These are phyloP conservation scores for Nadsonia commutata DNA, from an alignment of 1,139 yeast genomes.

Conservation along the genomic window DNA sequence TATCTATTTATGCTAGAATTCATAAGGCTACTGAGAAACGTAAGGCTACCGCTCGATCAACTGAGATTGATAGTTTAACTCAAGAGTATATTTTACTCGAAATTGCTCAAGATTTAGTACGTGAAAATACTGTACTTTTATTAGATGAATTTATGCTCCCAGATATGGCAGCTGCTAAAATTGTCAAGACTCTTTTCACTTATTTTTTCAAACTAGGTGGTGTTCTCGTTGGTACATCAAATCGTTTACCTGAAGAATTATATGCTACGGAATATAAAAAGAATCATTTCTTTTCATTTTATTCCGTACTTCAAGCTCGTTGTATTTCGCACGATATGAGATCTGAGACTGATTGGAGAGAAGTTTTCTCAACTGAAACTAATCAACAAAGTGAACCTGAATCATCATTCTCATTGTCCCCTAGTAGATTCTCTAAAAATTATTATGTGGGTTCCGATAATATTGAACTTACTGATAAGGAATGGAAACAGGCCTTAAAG, in stretches of 20 bases:
- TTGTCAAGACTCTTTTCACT: slow-evolving; percentile 47
- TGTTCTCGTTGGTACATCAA: slow-evolving; percentile 58
- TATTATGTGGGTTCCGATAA: slow-evolving; percentile 5
- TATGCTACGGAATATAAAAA: slow-evolving; percentile 52
- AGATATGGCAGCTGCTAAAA: slow-evolving; percentile 58
- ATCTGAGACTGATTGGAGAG: slow-evolving; percentile 42
- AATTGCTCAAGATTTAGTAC: slow-evolving; percentile 51
- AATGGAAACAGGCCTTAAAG: slow-evolving; percentile 27
- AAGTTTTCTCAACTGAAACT: slow-evolving; percentile 23
- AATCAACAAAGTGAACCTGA: slow-evolving; percentile 5
- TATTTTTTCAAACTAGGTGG: slow-evolving; percentile 63
- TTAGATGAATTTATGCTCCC: slow-evolving; percentile 67
- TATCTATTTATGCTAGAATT: slow-evolving; percentile 53
- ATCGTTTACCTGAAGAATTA: slow-evolving; percentile 50
- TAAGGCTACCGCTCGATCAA: slow-evolving; percentile 20
- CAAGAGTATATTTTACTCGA: slow-evolving; percentile 43
- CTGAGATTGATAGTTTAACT: slow-evolving; percentile 13
- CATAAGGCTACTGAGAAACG: slow-evolving; percentile 38
- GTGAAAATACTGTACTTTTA: slow-evolving; percentile 42
- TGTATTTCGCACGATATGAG: slow-evolving; percentile 53
- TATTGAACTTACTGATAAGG: slow-evolving; percentile 15
- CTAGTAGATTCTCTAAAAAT: background rate
- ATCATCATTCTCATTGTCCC: background rate
- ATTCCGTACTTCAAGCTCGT: slow-evolving; percentile 41
- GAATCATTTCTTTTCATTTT: slow-evolving; percentile 41